Conservation (phyloP, 768 basidiomycete genomes). For the Lentinus brumalis region DNA sequence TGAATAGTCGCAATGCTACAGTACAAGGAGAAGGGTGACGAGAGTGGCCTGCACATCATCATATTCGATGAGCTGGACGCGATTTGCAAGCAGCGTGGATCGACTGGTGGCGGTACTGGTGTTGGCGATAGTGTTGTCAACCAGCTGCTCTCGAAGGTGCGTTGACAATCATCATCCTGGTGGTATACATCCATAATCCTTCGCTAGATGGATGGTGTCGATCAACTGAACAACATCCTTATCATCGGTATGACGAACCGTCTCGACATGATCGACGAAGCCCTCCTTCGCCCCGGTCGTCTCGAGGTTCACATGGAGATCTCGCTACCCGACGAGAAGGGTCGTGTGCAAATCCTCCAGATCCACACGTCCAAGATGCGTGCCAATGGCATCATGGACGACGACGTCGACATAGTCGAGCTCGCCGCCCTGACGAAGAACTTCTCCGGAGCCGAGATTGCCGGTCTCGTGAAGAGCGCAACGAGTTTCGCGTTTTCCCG, state of each 20-base stretch:
- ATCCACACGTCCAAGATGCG: constrained; percentile 98
- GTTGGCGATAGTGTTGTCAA: constrained; percentile 99
- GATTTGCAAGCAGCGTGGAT: constrained; percentile 98
- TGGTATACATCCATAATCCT: neutral
- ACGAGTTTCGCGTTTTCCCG: constrained; percentile 97
- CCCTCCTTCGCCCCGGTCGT: constrained; percentile 94
- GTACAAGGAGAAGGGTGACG: constrained; percentile 98
- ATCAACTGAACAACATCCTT: constrained; percentile 97
- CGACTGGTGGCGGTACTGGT: constrained; percentile 87
- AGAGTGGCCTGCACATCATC: constrained; percentile 97
- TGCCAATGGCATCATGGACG: constrained; percentile 84
- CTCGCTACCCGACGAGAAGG: constrained; percentile 91
- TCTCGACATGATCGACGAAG: constrained; percentile 98
- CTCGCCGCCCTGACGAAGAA: constrained; percentile 90
- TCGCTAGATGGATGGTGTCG: constrained; percentile 95
- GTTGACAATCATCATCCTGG: constrained; percentile 6
- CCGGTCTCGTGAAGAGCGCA: constrained; percentile 95
- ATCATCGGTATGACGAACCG: constrained; percentile 99
- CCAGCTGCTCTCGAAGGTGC: constrained; percentile 93
- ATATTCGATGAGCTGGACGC: constrained; percentile 99
- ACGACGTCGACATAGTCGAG: constrained; percentile 80
- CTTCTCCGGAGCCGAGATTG: constrained; percentile 96
- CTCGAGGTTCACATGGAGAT: constrained; percentile 99
- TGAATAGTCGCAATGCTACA: constrained; percentile 30
- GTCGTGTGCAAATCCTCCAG: constrained; percentile 88